These are phyloP conservation scores for Epichloe baconii DNA, from an alignment of 2,329 filamentous ascomycete species.

Conservation along the genomic window DNA sequence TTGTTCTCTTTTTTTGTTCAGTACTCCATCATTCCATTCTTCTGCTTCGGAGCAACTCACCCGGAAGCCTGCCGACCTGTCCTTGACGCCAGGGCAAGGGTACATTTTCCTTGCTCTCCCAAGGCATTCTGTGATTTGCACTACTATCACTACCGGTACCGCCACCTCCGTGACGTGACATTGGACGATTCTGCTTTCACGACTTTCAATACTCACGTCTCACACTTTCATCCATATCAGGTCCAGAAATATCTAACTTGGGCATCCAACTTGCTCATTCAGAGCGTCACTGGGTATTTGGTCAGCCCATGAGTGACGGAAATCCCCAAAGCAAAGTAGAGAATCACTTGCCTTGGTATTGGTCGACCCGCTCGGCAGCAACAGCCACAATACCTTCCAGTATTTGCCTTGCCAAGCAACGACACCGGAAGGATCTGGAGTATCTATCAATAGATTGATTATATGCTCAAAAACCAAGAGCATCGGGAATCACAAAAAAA, in stretches of 20 bases:
- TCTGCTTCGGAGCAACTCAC: background rate
- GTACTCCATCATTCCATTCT: background rate
- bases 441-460: too few relatives aligned
- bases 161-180: background rate
- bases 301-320: background rate
- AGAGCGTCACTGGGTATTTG: background rate
- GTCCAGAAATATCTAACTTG: background rate
- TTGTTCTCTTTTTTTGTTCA: background rate
- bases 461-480: background rate
- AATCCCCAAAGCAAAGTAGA: constrained; percentile 4
- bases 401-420: background rate
- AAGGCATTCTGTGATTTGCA: background rate
- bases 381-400: background rate
- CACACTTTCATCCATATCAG: background rate
- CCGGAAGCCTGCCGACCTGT: background rate
- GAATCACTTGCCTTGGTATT: background rate
- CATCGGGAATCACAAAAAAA: constrained; percentile 3
- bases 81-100: background rate
- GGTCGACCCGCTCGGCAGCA: background rate
- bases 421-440: background rate
- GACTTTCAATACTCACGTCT: background rate
- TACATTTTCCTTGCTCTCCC: background rate
- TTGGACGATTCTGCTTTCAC: background rate
- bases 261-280: background rate
- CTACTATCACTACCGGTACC: background rate